Conservation (phyloP, 2,329 filamentous ascomycete genomes). For the Trichoderma sp. region DNA sequence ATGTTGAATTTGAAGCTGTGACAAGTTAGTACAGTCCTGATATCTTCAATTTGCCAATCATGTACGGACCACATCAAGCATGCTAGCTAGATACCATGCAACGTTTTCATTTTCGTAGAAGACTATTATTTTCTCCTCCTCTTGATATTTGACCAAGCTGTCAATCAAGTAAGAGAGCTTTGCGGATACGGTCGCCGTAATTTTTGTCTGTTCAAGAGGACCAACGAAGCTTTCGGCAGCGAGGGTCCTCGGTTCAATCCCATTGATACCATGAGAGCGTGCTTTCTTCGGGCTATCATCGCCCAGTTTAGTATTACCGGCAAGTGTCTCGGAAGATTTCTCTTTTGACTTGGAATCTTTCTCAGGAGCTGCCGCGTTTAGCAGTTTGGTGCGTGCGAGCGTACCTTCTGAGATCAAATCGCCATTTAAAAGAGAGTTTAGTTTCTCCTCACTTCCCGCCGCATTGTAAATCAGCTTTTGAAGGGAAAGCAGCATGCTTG, state of each 20-base stretch:
- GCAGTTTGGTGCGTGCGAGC: constrained; percentile 35
- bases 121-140: constrained; percentile 78
- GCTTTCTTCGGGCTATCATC: constrained; percentile 35
- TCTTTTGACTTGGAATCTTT: constrained; percentile 18
- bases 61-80: constrained; percentile 64
- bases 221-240: constrained; percentile 32
- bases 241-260: constrained; percentile 24
- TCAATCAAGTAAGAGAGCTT: constrained; percentile 86
- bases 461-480: constrained; percentile 52
- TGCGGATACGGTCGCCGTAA: constrained; percentile 78
- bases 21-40: background rate
- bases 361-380: constrained; percentile 20
- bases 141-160: constrained; percentile 63
- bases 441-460: constrained; percentile 40
- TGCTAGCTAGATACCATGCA: constrained; percentile 80
- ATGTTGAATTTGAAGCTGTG: constrained; percentile 53
- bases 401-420: constrained; percentile 42
- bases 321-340: constrained; percentile 30
- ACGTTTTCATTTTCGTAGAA: constrained; percentile 90
- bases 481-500: constrained; percentile 48
- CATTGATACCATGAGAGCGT: constrained; percentile 31
- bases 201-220: constrained; percentile 55
- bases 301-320: constrained; percentile 44
- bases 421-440: constrained; percentile 48
- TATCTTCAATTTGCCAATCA: background rate